Base-by-base conservation (phyloP, 495 filamentous ascomycete species). In the Lasiosphaeria hispida region DNA sequence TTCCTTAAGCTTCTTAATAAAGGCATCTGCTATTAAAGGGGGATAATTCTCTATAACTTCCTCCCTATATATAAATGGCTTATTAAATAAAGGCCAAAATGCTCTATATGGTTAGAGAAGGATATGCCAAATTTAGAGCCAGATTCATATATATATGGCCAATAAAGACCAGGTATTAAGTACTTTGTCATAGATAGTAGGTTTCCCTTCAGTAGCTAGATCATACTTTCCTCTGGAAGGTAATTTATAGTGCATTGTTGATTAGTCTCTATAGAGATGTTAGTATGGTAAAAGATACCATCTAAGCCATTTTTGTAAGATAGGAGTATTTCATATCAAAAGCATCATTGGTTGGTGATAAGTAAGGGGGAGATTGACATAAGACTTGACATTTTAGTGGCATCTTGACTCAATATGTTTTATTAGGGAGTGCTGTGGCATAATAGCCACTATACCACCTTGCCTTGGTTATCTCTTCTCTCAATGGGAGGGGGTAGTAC, bases 21-120 rank as follows among this genome's bases (percentile, higher is more conserved):
- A 41, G 30, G 69, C 67, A 34, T 75, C 72, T 76, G 81, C 81
- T 58, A 57, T 75, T 64, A 50, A 56, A 17, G 42, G 47, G 43
- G 54, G 54, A 64, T 53, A 30, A 57, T 40, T 40, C 67, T 63
- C 66, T 56, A 57, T 7, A 53, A 37, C 33, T 61, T 61, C 17
- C 59, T 54, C 9, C 59, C 59, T 18, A 50, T 39, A 40, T 61
- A 48, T 3, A 61, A 48, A 17, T 61, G 59, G 47, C 53, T 61
- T 23, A 61, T 14, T 1, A 53, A 61, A 9, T 48, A 55, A 0
- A 61, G 53, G 34, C 53, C 38, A 34, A 50, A 61, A 35, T 61
- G 53, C 30, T 61, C 59, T 10, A 39, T 47, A 41, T 61, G 59
- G 8, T 57, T 14, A 38, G 53, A 48, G 33, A 61, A 61, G 13